Evolutionary conservation across 2,329 filamentous ascomycete genomes (phyloP).

Genomic region (Chrysoporthe deuterocubensis): DNA sequence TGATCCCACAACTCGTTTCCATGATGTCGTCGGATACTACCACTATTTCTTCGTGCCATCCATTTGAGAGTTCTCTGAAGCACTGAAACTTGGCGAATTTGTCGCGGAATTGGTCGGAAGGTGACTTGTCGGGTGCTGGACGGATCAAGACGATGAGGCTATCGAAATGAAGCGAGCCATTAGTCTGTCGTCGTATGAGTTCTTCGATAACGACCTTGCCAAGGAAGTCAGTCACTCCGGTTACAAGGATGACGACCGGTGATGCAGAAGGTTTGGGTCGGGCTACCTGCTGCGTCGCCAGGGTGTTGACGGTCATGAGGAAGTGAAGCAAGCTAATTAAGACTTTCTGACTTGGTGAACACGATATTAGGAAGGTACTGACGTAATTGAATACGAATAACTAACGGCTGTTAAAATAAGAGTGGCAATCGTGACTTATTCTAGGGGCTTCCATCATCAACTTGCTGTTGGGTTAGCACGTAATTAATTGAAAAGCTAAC

Average conservation of each 20-base stretch:
- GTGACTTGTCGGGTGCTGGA: constrained; percentile 7
- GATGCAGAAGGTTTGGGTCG: background rate
- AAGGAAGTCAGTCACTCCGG: constrained; percentile 30
- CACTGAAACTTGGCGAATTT: constrained; percentile 23
- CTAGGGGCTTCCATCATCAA: constrained; percentile 8
- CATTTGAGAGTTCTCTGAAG: constrained; percentile 19
- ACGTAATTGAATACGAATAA: background rate
- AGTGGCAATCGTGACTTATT: background rate
- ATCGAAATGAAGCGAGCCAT: constrained; percentile 18
- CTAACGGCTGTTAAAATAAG: background rate
- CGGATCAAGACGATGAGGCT: constrained; percentile 21
- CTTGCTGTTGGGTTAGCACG: background rate
- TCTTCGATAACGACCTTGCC: constrained; percentile 30
- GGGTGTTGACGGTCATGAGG: background rate
- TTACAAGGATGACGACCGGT: constrained; percentile 24
- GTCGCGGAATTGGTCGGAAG: constrained; percentile 12
- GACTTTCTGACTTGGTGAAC: background rate
- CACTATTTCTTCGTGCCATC: constrained; percentile 20
- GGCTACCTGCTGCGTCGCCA: background rate
- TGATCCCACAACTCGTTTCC: constrained; percentile 22
- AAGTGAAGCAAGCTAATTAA: background rate
- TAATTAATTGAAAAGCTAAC: background rate
- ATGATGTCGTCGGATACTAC: constrained; percentile 27
- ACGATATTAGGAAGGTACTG: constrained; percentile 4
- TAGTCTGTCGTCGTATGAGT: constrained; percentile 20